These are phyloP conservation scores for Fusarium denticulatum DNA, from an alignment of 2,329 filamentous ascomycete species.

Conservation along the genomic window DNA sequence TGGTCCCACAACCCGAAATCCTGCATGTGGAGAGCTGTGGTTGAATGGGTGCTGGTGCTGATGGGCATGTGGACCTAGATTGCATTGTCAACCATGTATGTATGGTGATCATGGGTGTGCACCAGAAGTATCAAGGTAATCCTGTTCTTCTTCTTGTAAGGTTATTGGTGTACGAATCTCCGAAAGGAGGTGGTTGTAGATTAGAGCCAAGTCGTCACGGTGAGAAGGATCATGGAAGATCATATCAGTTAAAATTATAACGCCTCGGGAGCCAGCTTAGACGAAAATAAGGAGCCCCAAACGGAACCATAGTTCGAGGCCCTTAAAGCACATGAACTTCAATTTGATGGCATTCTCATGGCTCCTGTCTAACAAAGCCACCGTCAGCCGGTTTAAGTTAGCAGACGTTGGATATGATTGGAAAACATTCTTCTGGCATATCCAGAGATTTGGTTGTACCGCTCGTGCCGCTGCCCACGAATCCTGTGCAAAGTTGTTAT, in stretches of 20 bases:
- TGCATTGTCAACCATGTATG: constrained; percentile 39
- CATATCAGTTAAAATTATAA: constrained; percentile 10
- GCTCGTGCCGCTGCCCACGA: constrained; percentile 9
- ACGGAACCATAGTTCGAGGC: constrained; percentile 1
- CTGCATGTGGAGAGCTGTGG: constrained; percentile 5
- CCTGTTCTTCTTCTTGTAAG: not conserved
- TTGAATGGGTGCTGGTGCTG: constrained; percentile 28
- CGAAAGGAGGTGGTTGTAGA: constrained; percentile 22
- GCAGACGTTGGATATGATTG: not conserved
- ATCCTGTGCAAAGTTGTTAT: not conserved
- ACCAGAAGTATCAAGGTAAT: constrained; percentile 3
- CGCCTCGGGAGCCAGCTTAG: constrained; percentile 12
- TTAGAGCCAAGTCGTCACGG: constrained; percentile 10
- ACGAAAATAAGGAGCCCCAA: constrained; percentile 13
- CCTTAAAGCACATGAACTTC: not conserved
- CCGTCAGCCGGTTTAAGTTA: not conserved
- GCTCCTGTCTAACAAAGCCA: constrained; percentile 3
- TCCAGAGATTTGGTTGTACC: constrained; percentile 13
- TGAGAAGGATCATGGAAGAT: not conserved
- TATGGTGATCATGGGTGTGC: constrained; percentile 39
- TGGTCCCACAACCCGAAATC: constrained; percentile 39
- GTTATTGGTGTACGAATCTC: constrained; percentile 1
- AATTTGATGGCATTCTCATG: not conserved
- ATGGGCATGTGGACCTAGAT: constrained; percentile 41
- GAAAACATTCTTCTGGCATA: constrained; percentile 7